Evolutionary conservation across 768 basidiomycete species (phyloP).

Genomic region (Kwoniella shandongensis): DNA sequence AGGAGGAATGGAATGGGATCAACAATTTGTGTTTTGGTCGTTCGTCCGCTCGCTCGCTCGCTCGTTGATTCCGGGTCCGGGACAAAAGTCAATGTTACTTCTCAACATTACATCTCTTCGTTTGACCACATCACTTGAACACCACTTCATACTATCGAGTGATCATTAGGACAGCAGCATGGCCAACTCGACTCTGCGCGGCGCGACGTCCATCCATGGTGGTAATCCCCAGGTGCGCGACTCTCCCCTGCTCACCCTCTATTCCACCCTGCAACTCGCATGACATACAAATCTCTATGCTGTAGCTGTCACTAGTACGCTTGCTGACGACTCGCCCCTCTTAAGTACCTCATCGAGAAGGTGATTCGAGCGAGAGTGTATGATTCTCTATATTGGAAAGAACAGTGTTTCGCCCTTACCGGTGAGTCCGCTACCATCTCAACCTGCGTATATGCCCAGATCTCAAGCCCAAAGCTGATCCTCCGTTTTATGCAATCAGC

Average conservation of each 20-base stretch:
- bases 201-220: slow-evolving; percentile 87
- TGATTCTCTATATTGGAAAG: slow-evolving; percentile 94
- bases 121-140: neutral
- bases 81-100: neutral
- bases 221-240: slow-evolving; percentile 85
- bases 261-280: no score
- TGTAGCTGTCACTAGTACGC: no score
- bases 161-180: slow-evolving; percentile 55
- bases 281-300: no score
- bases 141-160: no score
- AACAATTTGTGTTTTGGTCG: neutral
- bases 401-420: slow-evolving; percentile 95
- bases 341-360: slow-evolving; percentile 92
- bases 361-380: slow-evolving; percentile 95
- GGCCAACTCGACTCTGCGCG: slow-evolving; percentile 89
- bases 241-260: neutral
- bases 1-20: neutral
- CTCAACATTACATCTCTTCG: neutral
- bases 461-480: neutral
- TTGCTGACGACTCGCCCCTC: neutral
- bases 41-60: neutral
- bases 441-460: slow-evolving; percentile 4
- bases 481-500: slow-evolving; percentile 59
- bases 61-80: neutral
- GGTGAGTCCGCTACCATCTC: slow-evolving; percentile 58